These are phyloP conservation scores for Boletellus sp. DNA, from an alignment of 768 basidiomycete genomes.

Conservation along the genomic window DNA sequence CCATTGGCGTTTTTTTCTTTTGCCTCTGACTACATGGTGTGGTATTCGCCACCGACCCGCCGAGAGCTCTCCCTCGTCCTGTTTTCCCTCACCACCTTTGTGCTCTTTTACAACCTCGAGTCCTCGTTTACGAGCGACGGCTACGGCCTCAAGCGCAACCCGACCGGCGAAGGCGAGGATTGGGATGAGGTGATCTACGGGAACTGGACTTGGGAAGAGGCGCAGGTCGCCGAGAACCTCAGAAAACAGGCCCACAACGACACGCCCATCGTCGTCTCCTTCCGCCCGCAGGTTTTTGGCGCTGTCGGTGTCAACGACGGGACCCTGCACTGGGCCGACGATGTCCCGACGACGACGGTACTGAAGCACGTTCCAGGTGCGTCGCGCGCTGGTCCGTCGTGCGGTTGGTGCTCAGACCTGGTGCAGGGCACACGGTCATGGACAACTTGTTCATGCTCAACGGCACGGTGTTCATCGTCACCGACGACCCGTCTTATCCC, in stretches of 20 bases:
- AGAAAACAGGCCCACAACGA: slow-evolving; percentile 42
- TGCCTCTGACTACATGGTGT: slow-evolving; percentile 42
- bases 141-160: slow-evolving; percentile 37
- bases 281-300: slow-evolving; percentile 20
- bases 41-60: slow-evolving; percentile 64
- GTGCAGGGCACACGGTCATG: slow-evolving; percentile 74
- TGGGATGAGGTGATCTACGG: slow-evolving; percentile 67
- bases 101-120: slow-evolving; percentile 74
- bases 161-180: slow-evolving; percentile 38
- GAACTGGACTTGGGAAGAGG: slow-evolving; percentile 63
- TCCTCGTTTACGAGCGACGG: slow-evolving; percentile 52
- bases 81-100: slow-evolving; percentile 60
- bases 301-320: slow-evolving; percentile 46
- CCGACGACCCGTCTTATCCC: slow-evolving; percentile 65
- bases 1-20: background rate
- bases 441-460: slow-evolving; percentile 78
- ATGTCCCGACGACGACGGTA: slow-evolving; percentile 53
- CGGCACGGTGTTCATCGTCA: slow-evolving; percentile 70
- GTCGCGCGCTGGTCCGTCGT: slow-evolving; percentile 4
- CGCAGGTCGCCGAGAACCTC: slow-evolving; percentile 55
- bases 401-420: background rate
- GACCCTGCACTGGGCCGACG: slow-evolving; percentile 50
- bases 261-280: slow-evolving; percentile 33
- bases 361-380: slow-evolving; percentile 65
- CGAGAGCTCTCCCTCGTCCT: slow-evolving; percentile 71